Base-by-base conservation (phyloP, 345 rosid species). In the Rhizophora apiculata region DNA sequence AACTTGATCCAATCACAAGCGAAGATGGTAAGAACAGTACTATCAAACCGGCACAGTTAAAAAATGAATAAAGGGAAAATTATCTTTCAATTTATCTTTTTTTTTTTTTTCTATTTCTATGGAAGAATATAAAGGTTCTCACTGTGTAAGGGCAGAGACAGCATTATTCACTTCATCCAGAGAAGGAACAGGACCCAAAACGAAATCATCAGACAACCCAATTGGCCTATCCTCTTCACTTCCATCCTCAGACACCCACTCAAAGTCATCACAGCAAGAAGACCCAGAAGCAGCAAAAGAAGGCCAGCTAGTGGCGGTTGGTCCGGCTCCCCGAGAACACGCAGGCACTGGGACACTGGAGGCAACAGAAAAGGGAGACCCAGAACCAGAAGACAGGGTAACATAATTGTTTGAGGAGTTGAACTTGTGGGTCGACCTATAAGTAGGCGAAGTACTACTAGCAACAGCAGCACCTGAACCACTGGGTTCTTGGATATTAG, bases 61-160 rank as follows among this genome's bases (percentile, higher is more conserved):
- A 43, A 43, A 43, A 43, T 15, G 49, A 43, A 11, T 43, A 10
- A 62, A 3, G 3, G n/a, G 24, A 22, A 52, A 43, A 13, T 13
- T 43, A 43, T 43, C 49, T 43, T 43, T 43, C 19, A 43, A 43
- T 43, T 3, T 43, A 43, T 43, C 3, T 10, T 8, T 0, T 11
- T 2, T 39, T 37, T 37, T 43, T 10, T 43, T 3, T 43, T 43
- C 15, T 24, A 24, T 11, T 43, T 0, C 5, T 11, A 11, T 11
- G 49, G 49, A 43, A 43, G 18, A 43, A 43, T 3, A 32, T 0
- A n/a, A 60, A 22, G 20, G 36, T 39, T 4, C 88, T 74, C 70
- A 93, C 98, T 80, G 81, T 31, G 80, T 84, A 68, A 94, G 80
- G 20, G 98, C 90, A 76, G 96, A 86, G 68, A 91, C 84, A 62